A percentile compares a stretch with the other conserved stretches of the same genome.
Evolutionary conservation across 768 basidiomycete species (phyloP).

Genomic region (Kwoniella europaea): DNA sequence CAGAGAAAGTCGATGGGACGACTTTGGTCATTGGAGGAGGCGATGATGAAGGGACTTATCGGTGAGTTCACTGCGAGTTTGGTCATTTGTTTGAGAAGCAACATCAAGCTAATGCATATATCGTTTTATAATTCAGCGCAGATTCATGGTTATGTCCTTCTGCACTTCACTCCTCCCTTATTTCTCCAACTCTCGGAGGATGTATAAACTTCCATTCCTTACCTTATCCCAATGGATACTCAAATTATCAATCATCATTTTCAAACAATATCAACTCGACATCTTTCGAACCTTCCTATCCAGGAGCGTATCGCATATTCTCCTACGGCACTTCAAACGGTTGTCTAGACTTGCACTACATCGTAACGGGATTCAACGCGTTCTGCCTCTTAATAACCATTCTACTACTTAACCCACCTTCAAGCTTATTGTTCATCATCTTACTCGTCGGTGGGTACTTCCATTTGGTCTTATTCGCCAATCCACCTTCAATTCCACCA

Average conservation of each 20-base stretch:
- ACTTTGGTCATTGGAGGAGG: constrained; percentile 46
- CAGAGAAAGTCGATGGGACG: constrained; percentile 26
- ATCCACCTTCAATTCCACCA: constrained; percentile 36
- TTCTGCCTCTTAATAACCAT: constrained; percentile 38
- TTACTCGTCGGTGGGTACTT: constrained; percentile 40
- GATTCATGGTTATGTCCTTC: constrained; percentile 53
- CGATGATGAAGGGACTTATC: constrained; percentile 29
- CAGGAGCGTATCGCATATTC: constrained; percentile 37
- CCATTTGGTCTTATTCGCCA: constrained; percentile 42
- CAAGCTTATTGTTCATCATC: constrained; percentile 30
- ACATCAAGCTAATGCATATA: not conserved
- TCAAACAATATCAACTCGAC: constrained; percentile 31
- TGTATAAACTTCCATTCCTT: constrained; percentile 35
- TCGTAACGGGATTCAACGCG: constrained; percentile 43
- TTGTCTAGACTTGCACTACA: constrained; percentile 39
- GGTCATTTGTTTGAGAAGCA: not conserved
- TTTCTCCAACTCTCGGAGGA: constrained; percentile 37
- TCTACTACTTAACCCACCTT: constrained; percentile 31
- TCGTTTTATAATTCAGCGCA: constrained; percentile 29
- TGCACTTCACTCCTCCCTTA: constrained; percentile 40
- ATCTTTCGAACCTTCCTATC: constrained; percentile 35
- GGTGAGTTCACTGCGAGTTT: constrained; percentile 29
- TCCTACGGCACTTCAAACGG: constrained; percentile 18
- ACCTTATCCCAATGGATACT: constrained; percentile 24
- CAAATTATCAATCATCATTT: constrained; percentile 23